Percentiles rank a stretch among this genome's conserved stretches.
phyloP scores from a whole-genome alignment of 2,329 filamentous ascomycete genomes.

The Mycogone perniciosa region DNA sequence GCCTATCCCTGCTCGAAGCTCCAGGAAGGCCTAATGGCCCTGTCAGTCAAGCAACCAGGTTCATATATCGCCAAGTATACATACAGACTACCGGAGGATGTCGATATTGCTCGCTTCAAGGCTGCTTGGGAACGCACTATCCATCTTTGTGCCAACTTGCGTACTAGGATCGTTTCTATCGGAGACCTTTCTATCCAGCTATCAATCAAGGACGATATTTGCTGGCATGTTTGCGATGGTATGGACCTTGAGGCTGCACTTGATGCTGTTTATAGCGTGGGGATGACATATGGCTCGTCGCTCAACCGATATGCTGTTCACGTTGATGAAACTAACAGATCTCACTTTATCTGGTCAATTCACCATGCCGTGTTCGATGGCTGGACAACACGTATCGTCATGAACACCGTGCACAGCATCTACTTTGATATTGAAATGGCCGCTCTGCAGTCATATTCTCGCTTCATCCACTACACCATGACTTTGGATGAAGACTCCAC shows the following conservation, averaged over 20 bases:
- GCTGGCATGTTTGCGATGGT: background rate
- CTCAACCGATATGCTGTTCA: background rate
- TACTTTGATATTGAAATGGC: background rate
- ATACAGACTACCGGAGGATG: constrained; percentile 15
- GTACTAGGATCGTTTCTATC: constrained; percentile 10
- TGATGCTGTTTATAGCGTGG: background rate
- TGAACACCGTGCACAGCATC: background rate
- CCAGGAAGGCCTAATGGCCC: constrained; percentile 33
- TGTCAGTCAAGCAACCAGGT: constrained; percentile 24
- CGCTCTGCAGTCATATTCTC: background rate
- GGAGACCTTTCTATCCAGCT: constrained; percentile 1
- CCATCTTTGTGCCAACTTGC: constrained; percentile 1
- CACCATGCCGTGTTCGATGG: constrained; percentile 10
- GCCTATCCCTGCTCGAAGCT: constrained; percentile 15
- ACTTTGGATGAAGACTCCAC: constrained; percentile 3
- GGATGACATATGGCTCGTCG: constrained; percentile 3
- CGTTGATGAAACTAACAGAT: background rate
- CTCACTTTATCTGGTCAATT: constrained; percentile 1
- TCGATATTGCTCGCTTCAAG: constrained; percentile 14
- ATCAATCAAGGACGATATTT: constrained; percentile 1
- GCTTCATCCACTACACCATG: constrained; percentile 3
- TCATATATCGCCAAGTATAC: constrained; percentile 29
- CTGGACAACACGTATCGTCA: background rate
- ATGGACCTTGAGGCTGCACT: background rate
- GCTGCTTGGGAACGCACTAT: constrained; percentile 11